Percentiles rank a stretch among this genome's conserved stretches.
phyloP scores from a whole-genome alignment of 169 alveolate genomes.

The Plasmodium ovale region DNA sequence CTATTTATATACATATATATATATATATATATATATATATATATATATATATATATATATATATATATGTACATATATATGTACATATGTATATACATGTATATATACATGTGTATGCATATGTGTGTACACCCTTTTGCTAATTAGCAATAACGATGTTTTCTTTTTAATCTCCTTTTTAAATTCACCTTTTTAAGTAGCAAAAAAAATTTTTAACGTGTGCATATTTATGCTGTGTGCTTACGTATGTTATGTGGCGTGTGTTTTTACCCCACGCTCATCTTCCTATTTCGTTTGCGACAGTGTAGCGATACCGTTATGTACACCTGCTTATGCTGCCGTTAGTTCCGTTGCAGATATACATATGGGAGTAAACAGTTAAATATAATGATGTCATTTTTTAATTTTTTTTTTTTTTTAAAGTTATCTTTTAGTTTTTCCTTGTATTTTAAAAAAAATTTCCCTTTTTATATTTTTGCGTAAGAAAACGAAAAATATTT shows the following conservation, averaged over 20 bases:
- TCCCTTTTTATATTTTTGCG: no score
- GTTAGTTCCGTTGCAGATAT: no score
- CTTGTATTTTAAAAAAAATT: no score
- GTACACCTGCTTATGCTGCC: no score
- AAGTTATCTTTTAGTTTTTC: no score
- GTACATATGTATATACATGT: neutral
- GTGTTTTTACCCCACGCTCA: neutral
- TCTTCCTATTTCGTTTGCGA: neutral
- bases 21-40: neutral
- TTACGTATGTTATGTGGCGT: neutral
- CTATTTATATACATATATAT: neutral
- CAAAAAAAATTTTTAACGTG: neutral
- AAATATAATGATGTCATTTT: no score
- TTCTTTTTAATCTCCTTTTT: slow-evolving; percentile 32
- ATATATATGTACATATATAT: neutral
- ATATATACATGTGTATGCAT: neutral
- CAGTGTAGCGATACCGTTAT: no score
- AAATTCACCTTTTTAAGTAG: slow-evolving; percentile 36
- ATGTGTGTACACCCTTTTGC: slow-evolving; percentile 55
- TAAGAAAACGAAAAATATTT: no score
- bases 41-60: neutral
- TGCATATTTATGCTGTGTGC: neutral
- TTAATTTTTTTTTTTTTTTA: no score
- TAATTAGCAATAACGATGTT: no score
- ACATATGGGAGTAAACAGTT: no score